A percentile compares a stretch with the other conserved stretches of the same genome.
phyloP scores from a whole-genome alignment of 192 early-diverging fungal genomes.

The Glomus cerebriforme region DNA sequence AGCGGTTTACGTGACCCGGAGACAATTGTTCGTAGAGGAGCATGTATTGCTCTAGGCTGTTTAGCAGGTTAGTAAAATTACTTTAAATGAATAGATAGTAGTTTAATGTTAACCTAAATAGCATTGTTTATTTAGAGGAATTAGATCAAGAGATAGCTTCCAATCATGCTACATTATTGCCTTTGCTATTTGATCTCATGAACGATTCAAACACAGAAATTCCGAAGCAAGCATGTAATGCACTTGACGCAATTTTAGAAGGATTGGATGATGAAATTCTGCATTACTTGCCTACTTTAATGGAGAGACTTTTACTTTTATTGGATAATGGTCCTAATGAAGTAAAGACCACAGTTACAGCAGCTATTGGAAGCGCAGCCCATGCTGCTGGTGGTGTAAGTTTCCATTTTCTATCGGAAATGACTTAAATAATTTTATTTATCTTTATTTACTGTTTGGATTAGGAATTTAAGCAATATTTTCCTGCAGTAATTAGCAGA shows the following conservation, averaged over 20 bases:
- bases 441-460: background rate
- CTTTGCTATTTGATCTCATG: conserved; percentile 82
- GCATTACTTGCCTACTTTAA: conserved; percentile 78
- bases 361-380: conserved; percentile 90
- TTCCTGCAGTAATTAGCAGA: conserved; percentile 67
- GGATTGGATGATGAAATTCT: conserved; percentile 76
- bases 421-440: background rate
- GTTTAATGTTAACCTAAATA: conserved; percentile 15
- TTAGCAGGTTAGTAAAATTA: conserved; percentile 57
- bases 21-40: conserved; percentile 75
- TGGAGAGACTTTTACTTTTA: conserved; percentile 78
- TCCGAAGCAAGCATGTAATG: conserved; percentile 78
- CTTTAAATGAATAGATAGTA: background rate
- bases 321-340: conserved; percentile 69
- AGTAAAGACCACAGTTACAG: conserved; percentile 76
- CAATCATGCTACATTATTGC: conserved; percentile 81
- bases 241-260: conserved; percentile 89
- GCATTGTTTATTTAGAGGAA: conserved; percentile 54
- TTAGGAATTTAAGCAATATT: conserved; percentile 74
- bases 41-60: conserved; percentile 82
- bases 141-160: conserved; percentile 77
- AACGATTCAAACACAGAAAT: conserved; percentile 74
- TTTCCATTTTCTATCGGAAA: background rate
- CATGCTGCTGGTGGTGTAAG: conserved; percentile 70
- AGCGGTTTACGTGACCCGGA: conserved; percentile 82